Evolutionary conservation across 2,329 filamentous ascomycete genomes (phyloP), one percentile per base, ranked within the genome.

Genomic region (Sphaerostilbella broomeana): DNA sequence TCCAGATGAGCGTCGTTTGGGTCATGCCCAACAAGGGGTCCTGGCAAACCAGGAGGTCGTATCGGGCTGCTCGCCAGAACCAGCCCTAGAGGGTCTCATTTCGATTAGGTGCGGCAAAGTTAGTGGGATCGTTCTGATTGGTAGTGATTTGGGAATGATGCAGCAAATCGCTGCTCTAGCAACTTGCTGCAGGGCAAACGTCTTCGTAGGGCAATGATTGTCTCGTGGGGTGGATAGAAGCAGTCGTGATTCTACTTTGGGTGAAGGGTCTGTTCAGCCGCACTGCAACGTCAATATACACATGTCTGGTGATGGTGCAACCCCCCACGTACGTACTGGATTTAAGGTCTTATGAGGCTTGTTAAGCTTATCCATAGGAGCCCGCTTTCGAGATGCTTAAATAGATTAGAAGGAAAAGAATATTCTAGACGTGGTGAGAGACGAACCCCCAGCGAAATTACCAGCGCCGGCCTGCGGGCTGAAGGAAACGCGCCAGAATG

Each of bases 211-310:
- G 12, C 17, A 35, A 19, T 21, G 33, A 35, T 35, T 18, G 15
- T 16, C 15, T 17, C 11, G 8, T 21, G 17, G 21, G 11, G 18
- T 30, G 17, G 21, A 31, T 13, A 11, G 13, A 11, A 31, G 16
- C 17, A 24, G 22, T 16, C 20, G 19, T 24, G 16, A 33, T 39
- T 33, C 16, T 15, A 16, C 10, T 12, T 9, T 16, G 20, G 18
- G 25, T 37, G 20, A 28, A 22, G 18, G 16, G 20, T 19, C 3
- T 10, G 13, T 25, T 35, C 38, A 40, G 38, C 38, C 38, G 38
- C 38, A 40, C 19, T 40, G 38, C 20, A 34, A 40, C 30, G 21
- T 29, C 18, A 40, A 37, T 33, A 27, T 36, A 36, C 26, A 32
- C 27, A 13, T 15, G 20, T 20, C n/a, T n/a, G n/a, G n/a, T n/a